Conservation (phyloP, 306 rosid species). For the Cicer yamashitae region DNA sequence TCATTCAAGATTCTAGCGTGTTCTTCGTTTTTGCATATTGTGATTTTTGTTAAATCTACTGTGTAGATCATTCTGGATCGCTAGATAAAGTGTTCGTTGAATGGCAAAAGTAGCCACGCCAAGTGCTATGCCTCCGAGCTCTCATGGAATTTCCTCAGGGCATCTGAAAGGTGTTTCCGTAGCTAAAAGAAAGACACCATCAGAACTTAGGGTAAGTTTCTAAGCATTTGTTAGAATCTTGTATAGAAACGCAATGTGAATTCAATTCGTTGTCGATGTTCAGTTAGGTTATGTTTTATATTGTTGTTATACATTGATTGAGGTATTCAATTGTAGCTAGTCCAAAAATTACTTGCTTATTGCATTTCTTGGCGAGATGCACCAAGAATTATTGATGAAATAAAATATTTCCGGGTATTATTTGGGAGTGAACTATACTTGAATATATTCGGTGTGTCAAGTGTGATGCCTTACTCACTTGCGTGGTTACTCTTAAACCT, state of each 20-base stretch:
- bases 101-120: constrained; percentile 75
- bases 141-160: constrained; percentile 59
- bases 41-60: neutral
- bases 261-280: neutral
- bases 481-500: too few species aligned
- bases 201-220: constrained; percentile 62
- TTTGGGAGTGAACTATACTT: too few species aligned
- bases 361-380: neutral
- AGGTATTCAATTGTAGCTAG: neutral
- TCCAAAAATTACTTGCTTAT: neutral
- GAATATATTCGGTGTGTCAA: neutral
- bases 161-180: constrained; percentile 51
- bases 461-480: too few species aligned
- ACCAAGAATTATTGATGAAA: too few species aligned
- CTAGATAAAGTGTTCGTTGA: constrained; percentile 29
- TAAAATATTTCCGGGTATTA: too few species aligned
- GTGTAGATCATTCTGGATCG: constrained; percentile 15
- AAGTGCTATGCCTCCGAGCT: constrained; percentile 57
- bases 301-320: neutral
- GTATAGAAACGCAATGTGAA: neutral
- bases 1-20: neutral
- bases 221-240: neutral
- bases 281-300: neutral
- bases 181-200: constrained; percentile 82
- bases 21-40: neutral